These are phyloP conservation scores for Boletus smithii DNA, from an alignment of 1,284 basidiomycete genomes.

Conservation along the genomic window DNA sequence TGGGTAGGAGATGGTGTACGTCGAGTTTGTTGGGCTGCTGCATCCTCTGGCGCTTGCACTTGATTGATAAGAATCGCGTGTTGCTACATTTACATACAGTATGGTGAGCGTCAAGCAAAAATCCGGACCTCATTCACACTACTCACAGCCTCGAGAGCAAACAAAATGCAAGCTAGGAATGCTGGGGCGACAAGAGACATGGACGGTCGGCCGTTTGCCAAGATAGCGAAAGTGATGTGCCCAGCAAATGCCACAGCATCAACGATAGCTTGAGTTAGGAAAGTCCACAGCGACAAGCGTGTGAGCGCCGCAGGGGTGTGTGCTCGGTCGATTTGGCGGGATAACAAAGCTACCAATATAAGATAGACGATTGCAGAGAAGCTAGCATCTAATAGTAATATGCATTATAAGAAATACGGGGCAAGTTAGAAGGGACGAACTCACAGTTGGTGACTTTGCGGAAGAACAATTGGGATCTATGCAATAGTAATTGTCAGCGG, in stretches of 20 bases:
- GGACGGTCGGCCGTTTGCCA: constrained; percentile 75
- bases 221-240: constrained; percentile 80
- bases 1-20: constrained; percentile 10
- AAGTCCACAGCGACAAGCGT: constrained; percentile 77
- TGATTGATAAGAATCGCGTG: constrained; percentile 77
- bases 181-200: constrained; percentile 78
- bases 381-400: constrained; percentile 59
- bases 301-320: constrained; percentile 77
- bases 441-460: constrained; percentile 78
- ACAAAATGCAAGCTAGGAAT: constrained; percentile 69
- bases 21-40: constrained; percentile 30
- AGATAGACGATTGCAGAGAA: constrained; percentile 67
- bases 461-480: constrained; percentile 64
- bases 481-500: background rate
- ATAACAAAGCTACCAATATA: constrained; percentile 60
- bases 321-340: constrained; percentile 69
- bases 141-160: constrained; percentile 71
- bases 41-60: constrained; percentile 78
- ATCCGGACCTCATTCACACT: background rate
- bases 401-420: constrained; percentile 4
- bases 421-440: constrained; percentile 24
- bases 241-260: constrained; percentile 82
- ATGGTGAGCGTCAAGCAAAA: constrained; percentile 1
- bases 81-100: constrained; percentile 65
- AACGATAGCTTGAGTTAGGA: constrained; percentile 71